Evolutionary conservation across 2,329 filamentous ascomycete species (phyloP).

Genomic region (Laburnicola sp.): DNA sequence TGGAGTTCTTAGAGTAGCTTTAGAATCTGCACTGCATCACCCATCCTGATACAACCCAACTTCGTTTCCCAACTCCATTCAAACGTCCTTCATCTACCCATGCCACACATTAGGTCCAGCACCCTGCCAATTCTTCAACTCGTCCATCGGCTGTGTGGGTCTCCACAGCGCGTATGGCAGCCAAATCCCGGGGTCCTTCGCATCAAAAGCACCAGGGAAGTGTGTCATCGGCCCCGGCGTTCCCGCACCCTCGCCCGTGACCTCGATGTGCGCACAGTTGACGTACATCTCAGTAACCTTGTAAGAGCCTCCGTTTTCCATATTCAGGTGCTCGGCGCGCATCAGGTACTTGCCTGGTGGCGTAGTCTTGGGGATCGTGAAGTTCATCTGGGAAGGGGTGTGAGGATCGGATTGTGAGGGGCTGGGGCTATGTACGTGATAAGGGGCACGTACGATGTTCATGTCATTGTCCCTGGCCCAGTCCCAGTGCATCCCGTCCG

Average conservation of each 20-base stretch:
- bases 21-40: no score
- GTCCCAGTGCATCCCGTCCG: slow-evolving; percentile 11
- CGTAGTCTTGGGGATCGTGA: slow-evolving; percentile 17
- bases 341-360: slow-evolving; percentile 19
- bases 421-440: neutral
- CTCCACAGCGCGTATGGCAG: neutral
- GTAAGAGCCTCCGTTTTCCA: slow-evolving; percentile 1
- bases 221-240: slow-evolving; percentile 10
- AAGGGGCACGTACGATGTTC: neutral
- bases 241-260: slow-evolving; percentile 5
- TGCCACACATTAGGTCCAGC: slow-evolving; percentile 10
- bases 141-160: slow-evolving; percentile 7
- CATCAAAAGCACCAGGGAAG: slow-evolving; percentile 11
- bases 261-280: slow-evolving; percentile 10
- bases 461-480: neutral
- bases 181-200: slow-evolving; percentile 12
- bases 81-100: neutral
- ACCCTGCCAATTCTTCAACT: slow-evolving; percentile 14
- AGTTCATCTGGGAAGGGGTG: slow-evolving; percentile 12
- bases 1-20: no score
- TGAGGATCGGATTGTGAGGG: neutral
- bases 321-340: slow-evolving; percentile 14
- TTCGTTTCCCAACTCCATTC: no score
- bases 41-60: no score
- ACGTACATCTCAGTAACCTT: slow-evolving; percentile 9